phyloP scores from a whole-genome alignment of 1,284 basidiomycete species.

The Tylopilus orsonianus region DNA sequence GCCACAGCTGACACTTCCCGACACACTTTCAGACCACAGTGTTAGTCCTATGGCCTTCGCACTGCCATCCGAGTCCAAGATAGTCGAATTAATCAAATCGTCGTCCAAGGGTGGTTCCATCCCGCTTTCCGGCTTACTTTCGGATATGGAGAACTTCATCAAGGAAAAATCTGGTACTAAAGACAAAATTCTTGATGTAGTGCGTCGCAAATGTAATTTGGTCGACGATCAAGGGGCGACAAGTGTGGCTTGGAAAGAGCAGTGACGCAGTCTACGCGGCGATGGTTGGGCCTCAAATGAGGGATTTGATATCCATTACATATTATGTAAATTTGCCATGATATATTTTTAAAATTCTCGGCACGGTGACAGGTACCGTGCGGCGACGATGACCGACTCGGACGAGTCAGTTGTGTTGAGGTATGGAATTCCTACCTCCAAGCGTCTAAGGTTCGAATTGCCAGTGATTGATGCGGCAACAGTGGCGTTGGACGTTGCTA shows the following conservation, averaged over 20 bases:
- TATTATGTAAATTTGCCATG: conserved; percentile 6
- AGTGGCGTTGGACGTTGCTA: conserved; percentile 24
- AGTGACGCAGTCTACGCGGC: conserved; percentile 24
- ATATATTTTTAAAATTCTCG: conserved; percentile 4
- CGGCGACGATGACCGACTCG: conserved; percentile 2
- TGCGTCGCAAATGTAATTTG: conserved; percentile 58
- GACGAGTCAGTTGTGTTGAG: conserved; percentile 3
- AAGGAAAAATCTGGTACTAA: conserved; percentile 66
- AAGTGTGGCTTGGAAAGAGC: conserved; percentile 63
- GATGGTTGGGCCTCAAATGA: background rate
- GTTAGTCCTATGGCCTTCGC: conserved; percentile 53
- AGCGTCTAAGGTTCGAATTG: conserved; percentile 1
- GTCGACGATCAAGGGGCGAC: conserved; percentile 55
- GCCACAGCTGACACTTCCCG: conserved; percentile 51
- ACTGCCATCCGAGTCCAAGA: conserved; percentile 68
- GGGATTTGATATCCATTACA: background rate
- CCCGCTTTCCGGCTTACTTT: conserved; percentile 59
- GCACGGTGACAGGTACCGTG: conserved; percentile 8
- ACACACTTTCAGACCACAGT: conserved; percentile 29
- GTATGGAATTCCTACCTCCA: conserved; percentile 2
- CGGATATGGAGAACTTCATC: conserved; percentile 49
- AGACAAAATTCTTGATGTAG: conserved; percentile 75
- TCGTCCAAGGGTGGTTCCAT: conserved; percentile 57
- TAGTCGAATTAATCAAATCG: conserved; percentile 57
- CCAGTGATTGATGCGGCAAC: conserved; percentile 19